phyloP scores from a whole-genome alignment of 106 monocot genomes.

The Allium fistulosum region DNA sequence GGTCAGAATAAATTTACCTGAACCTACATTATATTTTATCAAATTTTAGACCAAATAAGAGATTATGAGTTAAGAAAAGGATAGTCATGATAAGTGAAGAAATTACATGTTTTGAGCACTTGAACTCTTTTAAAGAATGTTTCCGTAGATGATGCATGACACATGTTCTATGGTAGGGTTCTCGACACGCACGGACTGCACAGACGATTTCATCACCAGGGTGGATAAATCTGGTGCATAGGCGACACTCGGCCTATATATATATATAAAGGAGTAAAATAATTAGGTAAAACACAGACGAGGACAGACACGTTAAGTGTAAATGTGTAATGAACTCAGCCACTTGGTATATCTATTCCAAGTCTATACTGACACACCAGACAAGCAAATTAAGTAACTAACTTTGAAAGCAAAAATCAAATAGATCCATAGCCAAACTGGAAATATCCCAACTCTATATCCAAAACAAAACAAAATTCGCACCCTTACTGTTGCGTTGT shows the following conservation, averaged over 20 bases:
- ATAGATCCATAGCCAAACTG: neutral
- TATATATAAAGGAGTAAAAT: constrained; percentile 1
- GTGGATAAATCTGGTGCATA: constrained; percentile 50
- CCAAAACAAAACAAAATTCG: neutral
- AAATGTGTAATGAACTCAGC: neutral
- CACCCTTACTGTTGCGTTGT: constrained; percentile 50
- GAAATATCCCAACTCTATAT: neutral
- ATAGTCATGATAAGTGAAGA: constrained; percentile 5
- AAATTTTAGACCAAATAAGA: neutral
- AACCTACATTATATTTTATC: neutral
- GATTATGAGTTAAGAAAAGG: neutral
- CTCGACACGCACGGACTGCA: constrained; percentile 40
- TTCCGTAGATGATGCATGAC: constrained; percentile 15
- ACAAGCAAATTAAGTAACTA: neutral
- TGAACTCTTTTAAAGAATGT: constrained; percentile 32
- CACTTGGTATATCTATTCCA: neutral
- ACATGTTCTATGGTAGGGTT: constrained; percentile 52
- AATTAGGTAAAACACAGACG: neutral
- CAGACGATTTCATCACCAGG: constrained; percentile 56
- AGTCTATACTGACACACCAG: neutral
- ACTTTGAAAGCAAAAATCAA: neutral
- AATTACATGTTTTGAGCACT: constrained; percentile 81
- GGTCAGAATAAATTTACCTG: neutral
- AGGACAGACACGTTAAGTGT: neutral
- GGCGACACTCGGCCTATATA: constrained; percentile 60